phyloP scores from a whole-genome alignment of 1,139 yeast species.

The Protomyces lactucae-debilis region DNA sequence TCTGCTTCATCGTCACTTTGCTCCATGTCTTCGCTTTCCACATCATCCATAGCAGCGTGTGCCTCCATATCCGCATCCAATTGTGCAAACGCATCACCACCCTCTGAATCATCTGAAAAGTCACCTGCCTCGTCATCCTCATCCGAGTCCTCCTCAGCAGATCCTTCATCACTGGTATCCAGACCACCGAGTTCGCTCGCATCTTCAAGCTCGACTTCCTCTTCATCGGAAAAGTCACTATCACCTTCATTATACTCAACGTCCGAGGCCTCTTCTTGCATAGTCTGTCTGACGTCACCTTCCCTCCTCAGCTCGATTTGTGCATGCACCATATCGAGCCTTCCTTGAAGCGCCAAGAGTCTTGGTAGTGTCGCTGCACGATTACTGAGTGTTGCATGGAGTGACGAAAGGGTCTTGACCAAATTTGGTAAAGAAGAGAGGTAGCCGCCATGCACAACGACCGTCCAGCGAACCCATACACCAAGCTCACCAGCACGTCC shows the following conservation, averaged over 20 bases:
- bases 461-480: slow-evolving; percentile 89
- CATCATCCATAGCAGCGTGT: slow-evolving; percentile 33
- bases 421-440: slow-evolving; percentile 66
- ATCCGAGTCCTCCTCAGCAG: slow-evolving; percentile 45
- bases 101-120: slow-evolving; percentile 35
- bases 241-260: slow-evolving; percentile 28
- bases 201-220: slow-evolving; percentile 28
- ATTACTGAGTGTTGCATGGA: slow-evolving; percentile 70
- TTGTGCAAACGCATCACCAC: slow-evolving; percentile 31
- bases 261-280: slow-evolving; percentile 28
- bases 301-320: slow-evolving; percentile 66
- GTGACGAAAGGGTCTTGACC: slow-evolving; percentile 60
- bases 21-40: slow-evolving; percentile 35
- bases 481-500: slow-evolving; percentile 69
- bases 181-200: slow-evolving; percentile 36
- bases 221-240: slow-evolving; percentile 26
- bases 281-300: slow-evolving; percentile 37
- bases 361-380: slow-evolving; percentile 75
- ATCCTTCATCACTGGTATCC: slow-evolving; percentile 38
- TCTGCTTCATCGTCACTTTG: slow-evolving; percentile 37
- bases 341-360: slow-evolving; percentile 75
- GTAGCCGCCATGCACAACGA: slow-evolving; percentile 85
- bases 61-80: slow-evolving; percentile 33
- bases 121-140: slow-evolving; percentile 38
- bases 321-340: slow-evolving; percentile 64